phyloP scores from a whole-genome alignment of 805 yeast species.

The Pichia membranifaciens region DNA sequence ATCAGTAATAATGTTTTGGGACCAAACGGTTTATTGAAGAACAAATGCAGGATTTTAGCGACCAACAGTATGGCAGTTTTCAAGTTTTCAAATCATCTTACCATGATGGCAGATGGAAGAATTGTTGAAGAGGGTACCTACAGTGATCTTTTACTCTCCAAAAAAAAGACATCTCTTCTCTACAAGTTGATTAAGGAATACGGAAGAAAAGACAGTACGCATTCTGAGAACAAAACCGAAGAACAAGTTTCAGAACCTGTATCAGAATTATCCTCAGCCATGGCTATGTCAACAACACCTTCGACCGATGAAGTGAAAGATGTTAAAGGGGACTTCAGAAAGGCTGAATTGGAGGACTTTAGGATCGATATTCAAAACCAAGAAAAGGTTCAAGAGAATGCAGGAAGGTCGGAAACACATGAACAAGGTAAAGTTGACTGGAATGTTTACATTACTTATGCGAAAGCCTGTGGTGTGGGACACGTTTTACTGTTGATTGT shows the following conservation, averaged over 20 bases:
- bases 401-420: constrained; percentile 62
- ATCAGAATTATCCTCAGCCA: constrained; percentile 16
- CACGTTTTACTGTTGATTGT: constrained; percentile 54
- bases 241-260: constrained; percentile 12
- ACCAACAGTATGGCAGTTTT: constrained; percentile 55
- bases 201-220: constrained; percentile 40
- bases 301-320: constrained; percentile 27
- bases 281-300: constrained; percentile 14
- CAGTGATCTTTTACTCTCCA: constrained; percentile 35
- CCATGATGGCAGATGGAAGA: constrained; percentile 56
- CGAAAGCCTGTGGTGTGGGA: constrained; percentile 74
- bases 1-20: constrained; percentile 55
- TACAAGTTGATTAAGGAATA: constrained; percentile 43
- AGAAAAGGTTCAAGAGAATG: constrained; percentile 37
- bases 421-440: constrained; percentile 94
- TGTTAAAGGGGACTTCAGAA: constrained; percentile 40
- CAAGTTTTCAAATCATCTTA: constrained; percentile 53
- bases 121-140: constrained; percentile 63
- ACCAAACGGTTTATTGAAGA: constrained; percentile 40
- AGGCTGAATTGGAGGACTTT: constrained; percentile 55
- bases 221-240: constrained; percentile 16
- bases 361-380: constrained; percentile 27
- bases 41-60: constrained; percentile 50
- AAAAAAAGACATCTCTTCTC: constrained; percentile 35
- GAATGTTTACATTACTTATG: constrained; percentile 76